Conservation (phyloP, 2,329 filamentous ascomycete species). For the Monosporascus sp. region DNA sequence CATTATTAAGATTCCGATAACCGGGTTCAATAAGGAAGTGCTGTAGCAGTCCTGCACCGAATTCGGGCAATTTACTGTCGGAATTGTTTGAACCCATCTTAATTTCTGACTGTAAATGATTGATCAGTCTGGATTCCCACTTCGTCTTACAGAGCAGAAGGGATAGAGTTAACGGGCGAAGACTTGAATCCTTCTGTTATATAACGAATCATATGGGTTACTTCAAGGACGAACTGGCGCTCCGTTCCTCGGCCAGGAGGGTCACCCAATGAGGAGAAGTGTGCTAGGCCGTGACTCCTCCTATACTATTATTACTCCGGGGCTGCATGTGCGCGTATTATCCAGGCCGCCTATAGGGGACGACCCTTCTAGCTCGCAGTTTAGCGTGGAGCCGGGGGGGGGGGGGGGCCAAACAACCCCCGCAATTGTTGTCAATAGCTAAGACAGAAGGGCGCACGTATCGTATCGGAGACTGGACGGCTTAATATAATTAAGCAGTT, state of each 20-base stretch:
- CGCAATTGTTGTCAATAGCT: too few relatives aligned
- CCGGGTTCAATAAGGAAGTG: slow-evolving; percentile 64
- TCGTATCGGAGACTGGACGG: too few relatives aligned
- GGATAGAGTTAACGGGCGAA: background rate
- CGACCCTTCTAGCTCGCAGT: too few relatives aligned
- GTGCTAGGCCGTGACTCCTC: too few relatives aligned
- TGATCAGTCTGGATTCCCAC: background rate
- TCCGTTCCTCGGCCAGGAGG: background rate
- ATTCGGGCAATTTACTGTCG: slow-evolving; percentile 17
- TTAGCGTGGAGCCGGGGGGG: too few relatives aligned
- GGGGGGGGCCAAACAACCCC: too few relatives aligned
- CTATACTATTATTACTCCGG: too few relatives aligned
- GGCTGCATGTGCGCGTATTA: too few relatives aligned
- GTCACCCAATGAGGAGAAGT: background rate
- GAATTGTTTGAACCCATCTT: background rate
- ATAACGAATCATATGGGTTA: background rate
- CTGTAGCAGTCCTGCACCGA: slow-evolving; percentile 50
- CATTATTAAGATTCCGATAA: slow-evolving; percentile 76
- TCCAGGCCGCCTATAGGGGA: too few relatives aligned
- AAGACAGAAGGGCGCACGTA: too few relatives aligned
- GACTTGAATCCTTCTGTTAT: background rate
- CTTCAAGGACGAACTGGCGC: background rate
- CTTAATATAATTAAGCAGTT: too few relatives aligned
- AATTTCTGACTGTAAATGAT: background rate
- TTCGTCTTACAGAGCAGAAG: background rate